A percentile compares a stretch with the other conserved stretches of the same genome.
These are phyloP conservation scores for Lentinula sp. DNA, from an alignment of 768 basidiomycete species.

Conservation along the genomic window DNA sequence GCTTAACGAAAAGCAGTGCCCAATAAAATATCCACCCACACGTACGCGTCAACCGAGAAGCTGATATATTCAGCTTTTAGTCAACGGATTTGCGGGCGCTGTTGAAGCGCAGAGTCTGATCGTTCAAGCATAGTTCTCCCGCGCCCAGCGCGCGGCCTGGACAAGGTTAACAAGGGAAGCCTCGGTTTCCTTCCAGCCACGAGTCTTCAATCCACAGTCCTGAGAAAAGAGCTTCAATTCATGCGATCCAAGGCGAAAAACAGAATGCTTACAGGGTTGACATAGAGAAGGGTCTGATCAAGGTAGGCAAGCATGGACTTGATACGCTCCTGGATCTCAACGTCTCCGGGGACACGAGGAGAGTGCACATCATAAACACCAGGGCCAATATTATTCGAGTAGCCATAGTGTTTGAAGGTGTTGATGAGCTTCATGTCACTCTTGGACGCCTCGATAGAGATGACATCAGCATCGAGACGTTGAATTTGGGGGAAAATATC, in stretches of 20 bases:
- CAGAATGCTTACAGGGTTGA: conserved; percentile 67
- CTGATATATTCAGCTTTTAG: conserved; percentile 24
- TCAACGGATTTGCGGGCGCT: conserved; percentile 47
- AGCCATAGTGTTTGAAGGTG: conserved; percentile 92
- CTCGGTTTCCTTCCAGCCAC: conserved; percentile 79
- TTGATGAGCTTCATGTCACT: conserved; percentile 95
- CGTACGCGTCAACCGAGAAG: conserved; percentile 25
- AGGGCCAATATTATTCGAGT: conserved; percentile 96
- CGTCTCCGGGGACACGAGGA: conserved; percentile 88
- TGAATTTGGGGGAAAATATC: conserved; percentile 98
- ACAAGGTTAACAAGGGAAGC: conserved; percentile 60
- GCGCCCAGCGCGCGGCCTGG: conserved; percentile 68
- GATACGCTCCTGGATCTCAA: conserved; percentile 94
- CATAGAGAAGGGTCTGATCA: conserved; percentile 73
- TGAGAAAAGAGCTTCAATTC: conserved; percentile 15
- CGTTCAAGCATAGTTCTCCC: conserved; percentile 49
- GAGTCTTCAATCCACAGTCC: conserved; percentile 96
- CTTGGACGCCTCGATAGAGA: conserved; percentile 98
- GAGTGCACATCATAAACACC: conserved; percentile 99
- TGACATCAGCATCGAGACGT: conserved; percentile 95
- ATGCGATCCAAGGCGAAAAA: not conserved
- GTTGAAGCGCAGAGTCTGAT: conserved; percentile 49
- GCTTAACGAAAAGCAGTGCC: not conserved
- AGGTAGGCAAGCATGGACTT: conserved; percentile 78
- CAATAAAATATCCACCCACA: conserved; percentile 23